phyloP scores from a whole-genome alignment of 2,329 filamentous ascomycete genomes.

The Cladosporium sp. region DNA sequence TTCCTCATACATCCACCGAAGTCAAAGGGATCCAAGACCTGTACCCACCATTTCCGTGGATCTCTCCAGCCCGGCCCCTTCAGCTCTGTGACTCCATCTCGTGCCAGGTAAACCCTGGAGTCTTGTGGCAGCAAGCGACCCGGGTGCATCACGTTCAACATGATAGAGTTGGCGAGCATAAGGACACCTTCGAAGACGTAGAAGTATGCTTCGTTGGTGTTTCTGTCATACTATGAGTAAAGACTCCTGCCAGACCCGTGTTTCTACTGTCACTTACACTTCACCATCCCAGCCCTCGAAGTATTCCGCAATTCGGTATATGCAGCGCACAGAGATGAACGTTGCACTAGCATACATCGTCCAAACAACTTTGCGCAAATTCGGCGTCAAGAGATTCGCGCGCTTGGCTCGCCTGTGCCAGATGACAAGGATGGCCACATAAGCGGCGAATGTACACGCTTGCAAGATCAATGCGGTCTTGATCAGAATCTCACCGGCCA shows the following conservation, averaged over 20 bases:
- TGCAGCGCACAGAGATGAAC: conserved; percentile 51
- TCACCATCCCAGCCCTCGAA: conserved; percentile 32
- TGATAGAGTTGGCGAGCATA: conserved; percentile 48
- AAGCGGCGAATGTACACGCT: conserved; percentile 51
- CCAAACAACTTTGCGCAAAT: conserved; percentile 46
- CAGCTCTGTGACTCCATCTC: conserved; percentile 53
- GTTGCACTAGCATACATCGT: conserved; percentile 51
- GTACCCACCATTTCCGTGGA: conserved; percentile 25
- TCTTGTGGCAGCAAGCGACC: conserved; percentile 51
- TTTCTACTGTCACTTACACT: conserved; percentile 1
- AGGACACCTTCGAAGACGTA: conserved; percentile 58
- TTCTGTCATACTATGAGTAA: conserved; percentile 31
- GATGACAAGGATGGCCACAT: conserved; percentile 47
- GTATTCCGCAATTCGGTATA: conserved; percentile 56
- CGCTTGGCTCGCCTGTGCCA: conserved; percentile 45
- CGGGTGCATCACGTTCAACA: conserved; percentile 56
- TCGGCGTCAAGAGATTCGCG: conserved; percentile 43
- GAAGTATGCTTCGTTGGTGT: conserved; percentile 52
- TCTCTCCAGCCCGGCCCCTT: conserved; percentile 33
- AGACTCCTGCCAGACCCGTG: neutral
- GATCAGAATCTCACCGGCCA: conserved; percentile 46
- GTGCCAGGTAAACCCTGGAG: conserved; percentile 51
- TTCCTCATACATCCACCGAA: conserved; percentile 21
- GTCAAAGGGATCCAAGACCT: conserved; percentile 34
- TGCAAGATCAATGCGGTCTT: conserved; percentile 54